phyloP scores from a whole-genome alignment of 108 stramenopile species.

The Stephanodiscus triporus region DNA sequence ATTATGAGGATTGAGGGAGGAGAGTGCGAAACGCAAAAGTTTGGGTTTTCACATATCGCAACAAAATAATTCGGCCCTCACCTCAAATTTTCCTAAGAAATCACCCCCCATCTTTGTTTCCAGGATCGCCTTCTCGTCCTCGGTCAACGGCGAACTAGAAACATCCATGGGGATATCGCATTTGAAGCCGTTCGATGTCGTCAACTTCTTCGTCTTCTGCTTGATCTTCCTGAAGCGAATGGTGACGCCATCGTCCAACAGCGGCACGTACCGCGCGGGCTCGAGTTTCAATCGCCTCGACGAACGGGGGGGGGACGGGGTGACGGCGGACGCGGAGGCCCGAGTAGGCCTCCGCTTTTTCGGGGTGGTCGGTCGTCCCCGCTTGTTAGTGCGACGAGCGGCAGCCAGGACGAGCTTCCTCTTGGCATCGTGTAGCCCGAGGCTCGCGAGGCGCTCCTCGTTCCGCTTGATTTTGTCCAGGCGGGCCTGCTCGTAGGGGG shows the following conservation, averaged over 20 bases:
- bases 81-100: slow-evolving; percentile 49
- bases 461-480: slow-evolving; percentile 74
- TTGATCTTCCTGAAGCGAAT: slow-evolving; percentile 1
- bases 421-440: slow-evolving; percentile 52
- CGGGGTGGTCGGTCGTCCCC: slow-evolving; percentile 1
- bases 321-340: neutral
- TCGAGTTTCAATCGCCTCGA: slow-evolving; percentile 34
- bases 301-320: slow-evolving; percentile 27
- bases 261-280: slow-evolving; percentile 15
- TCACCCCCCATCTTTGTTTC: slow-evolving; percentile 32
- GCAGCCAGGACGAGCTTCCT: neutral
- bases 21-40: neutral
- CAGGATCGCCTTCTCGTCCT: slow-evolving; percentile 19
- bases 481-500: slow-evolving; percentile 74
- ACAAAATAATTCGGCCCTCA: neutral
- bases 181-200: slow-evolving; percentile 17
- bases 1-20: neutral
- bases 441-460: slow-evolving; percentile 55
- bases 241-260: slow-evolving; percentile 17
- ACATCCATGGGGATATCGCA: slow-evolving; percentile 25
- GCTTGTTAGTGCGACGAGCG: neutral
- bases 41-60: too few species aligned
- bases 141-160: slow-evolving; percentile 28
- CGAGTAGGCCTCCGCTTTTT: neutral
- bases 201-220: neutral